A percentile compares a stretch with the other conserved stretches of the same genome.
Conservation (phyloP, 202 grass and related monocot species). For the Setaria viridis region DNA sequence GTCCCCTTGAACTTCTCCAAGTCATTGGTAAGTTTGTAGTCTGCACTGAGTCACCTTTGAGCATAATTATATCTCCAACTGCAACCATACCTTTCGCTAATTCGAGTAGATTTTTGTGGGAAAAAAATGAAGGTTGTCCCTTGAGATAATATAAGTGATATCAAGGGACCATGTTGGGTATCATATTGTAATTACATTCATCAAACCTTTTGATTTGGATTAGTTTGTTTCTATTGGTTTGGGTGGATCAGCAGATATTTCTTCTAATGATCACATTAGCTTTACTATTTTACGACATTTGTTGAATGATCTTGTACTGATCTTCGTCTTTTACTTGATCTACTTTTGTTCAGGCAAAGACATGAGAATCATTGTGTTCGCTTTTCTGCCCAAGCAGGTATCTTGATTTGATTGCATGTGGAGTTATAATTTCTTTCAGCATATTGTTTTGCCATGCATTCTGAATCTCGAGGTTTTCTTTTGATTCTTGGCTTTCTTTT, state of each 20-base stretch:
- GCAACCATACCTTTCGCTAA: conserved; percentile 20
- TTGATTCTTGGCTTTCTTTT: conserved; percentile 25
- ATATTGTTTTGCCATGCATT: conserved; percentile 14
- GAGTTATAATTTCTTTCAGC: conserved; percentile 12
- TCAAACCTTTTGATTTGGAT: not conserved
- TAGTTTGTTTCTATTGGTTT: conserved; percentile 13
- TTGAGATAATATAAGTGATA: conserved; percentile 1
- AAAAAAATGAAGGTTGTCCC: not conserved
- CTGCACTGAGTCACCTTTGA: conserved; percentile 22
- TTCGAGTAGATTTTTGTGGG: conserved; percentile 8
- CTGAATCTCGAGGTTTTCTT: conserved; percentile 47
- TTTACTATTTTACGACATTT: conserved; percentile 1
- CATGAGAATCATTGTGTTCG: conserved; percentile 82
- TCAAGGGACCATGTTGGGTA: too few species aligned
- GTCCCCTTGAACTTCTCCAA: conserved; percentile 79
- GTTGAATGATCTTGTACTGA: conserved; percentile 28
- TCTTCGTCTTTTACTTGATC: conserved; percentile 34
- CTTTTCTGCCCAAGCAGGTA: conserved; percentile 92
- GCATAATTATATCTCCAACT: conserved; percentile 19
- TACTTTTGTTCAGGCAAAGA: conserved; percentile 83
- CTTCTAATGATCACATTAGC: not conserved
- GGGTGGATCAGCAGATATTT: not conserved
- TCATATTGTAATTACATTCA: conserved; percentile 10
- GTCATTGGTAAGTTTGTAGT: conserved; percentile 68
- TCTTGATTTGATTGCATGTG: conserved; percentile 26